Percentiles rank a stretch among this genome's conserved stretches.
Conservation (phyloP, 306 rosid species). For the Casuarina cunninghamiana region DNA sequence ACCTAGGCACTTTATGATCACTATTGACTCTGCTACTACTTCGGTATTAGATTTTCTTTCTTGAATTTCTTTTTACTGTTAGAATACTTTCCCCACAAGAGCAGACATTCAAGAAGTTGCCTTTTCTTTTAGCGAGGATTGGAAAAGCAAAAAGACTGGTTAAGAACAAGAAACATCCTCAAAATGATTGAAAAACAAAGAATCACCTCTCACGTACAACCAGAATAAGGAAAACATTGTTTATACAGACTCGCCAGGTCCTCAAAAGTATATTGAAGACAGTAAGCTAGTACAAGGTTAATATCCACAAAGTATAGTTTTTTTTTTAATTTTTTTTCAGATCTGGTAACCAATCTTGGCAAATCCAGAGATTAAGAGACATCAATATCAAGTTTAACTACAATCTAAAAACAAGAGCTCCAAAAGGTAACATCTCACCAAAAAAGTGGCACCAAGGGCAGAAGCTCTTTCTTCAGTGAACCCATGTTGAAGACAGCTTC, state of each 20-base stretch:
- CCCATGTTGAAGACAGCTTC: slow-evolving; percentile 88
- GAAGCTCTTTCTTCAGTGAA: slow-evolving; percentile 85
- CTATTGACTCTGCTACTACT: background rate
- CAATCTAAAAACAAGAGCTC: slow-evolving; percentile 15
- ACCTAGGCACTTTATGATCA: background rate
- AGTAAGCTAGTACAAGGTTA: background rate
- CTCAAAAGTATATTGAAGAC: background rate
- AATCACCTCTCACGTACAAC: background rate
- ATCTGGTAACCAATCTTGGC: too few relatives aligned
- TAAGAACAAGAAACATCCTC: background rate
- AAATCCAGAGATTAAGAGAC: background rate
- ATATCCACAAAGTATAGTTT: background rate
- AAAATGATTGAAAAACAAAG: background rate
- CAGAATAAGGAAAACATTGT: background rate
- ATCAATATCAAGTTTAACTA: slow-evolving; percentile 1
- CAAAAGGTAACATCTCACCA: slow-evolving; percentile 57
- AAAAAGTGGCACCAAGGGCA: slow-evolving; percentile 86
- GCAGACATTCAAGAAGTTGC: background rate
- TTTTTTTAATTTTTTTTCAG: background rate
- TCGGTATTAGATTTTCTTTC: background rate
- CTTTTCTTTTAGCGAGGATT: background rate
- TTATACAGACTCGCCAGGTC: slow-evolving; percentile 4
- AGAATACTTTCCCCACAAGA: background rate
- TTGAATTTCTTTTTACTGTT: background rate
- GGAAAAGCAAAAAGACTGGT: background rate